Evolutionary conservation across 2,329 filamentous ascomycete genomes (phyloP), one percentile per base, ranked within the genome.

Genomic region (Esteya vermicola): DNA sequence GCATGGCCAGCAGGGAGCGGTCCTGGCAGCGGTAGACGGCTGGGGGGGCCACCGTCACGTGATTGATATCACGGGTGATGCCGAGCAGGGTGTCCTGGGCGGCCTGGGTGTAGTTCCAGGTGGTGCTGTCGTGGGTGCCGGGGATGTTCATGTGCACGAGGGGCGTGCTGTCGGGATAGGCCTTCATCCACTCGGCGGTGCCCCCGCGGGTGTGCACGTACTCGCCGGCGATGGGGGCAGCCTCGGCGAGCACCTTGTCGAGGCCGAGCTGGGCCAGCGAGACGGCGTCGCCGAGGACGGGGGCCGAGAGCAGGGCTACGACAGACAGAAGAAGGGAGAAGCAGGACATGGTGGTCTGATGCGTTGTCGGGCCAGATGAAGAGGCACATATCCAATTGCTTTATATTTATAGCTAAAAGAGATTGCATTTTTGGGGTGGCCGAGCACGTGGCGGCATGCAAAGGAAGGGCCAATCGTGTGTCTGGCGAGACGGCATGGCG

Each of bases 121-220:
- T 70, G 3, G 62, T 59, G 4, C 60, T 57, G 48, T 71, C 67
- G 51, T 71, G 67, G 4, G 58, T 61, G 2, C 67, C 68, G 3
- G 67, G 67, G 30, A 70, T 62, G 46, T 64, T 69, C 51, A 70
- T 58, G 16, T 63, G 63, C 3, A 61, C 56, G 1, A 70, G 46
- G 4, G 49, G 55, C 1, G 57, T 66, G 13, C 54, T 44, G 45
- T 71, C 65, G 2, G 58, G 49, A 31, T 65, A 56, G 0, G 34
- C 40, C 20, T 56, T 54, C 67, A 71, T 71, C 67, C 67, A 70
- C 44, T 41, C 41, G 1, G 45, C 42, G 6, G 41, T 45, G n/a
- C 31, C n/a, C 13, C 36, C 28, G 9, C 43, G 26, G 8, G 51
- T 52, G 5, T 31, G 23, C 18, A 40, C 39, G 33, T 55, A 58